phyloP scores from a whole-genome alignment of 1,284 basidiomycete genomes.

The Ustilago bromivora region DNA sequence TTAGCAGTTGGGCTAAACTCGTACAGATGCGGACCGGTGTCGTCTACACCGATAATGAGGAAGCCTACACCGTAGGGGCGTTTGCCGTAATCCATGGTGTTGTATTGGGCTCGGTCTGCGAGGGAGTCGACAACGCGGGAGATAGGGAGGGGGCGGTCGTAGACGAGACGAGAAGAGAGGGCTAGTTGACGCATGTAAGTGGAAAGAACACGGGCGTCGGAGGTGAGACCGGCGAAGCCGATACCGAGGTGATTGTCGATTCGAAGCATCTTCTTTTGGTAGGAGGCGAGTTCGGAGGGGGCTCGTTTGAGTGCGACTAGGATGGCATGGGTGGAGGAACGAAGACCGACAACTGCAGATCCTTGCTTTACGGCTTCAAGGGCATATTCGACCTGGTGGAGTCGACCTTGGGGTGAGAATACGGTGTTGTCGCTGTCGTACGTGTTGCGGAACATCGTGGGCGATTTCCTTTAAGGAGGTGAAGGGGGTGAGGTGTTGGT shows the following conservation, averaged over 20 bases:
- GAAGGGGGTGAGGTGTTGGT: not conserved
- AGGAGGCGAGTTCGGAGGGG: slow-evolving; percentile 96
- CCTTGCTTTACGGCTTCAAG: slow-evolving; percentile 99
- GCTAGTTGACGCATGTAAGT: slow-evolving; percentile 99
- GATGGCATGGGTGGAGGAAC: slow-evolving; percentile 94
- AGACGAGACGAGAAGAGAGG: slow-evolving; percentile 92
- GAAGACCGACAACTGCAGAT: slow-evolving; percentile 93
- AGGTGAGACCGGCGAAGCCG: slow-evolving; percentile 96
- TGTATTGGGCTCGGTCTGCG: slow-evolving; percentile 98
- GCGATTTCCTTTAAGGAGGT: not conserved
- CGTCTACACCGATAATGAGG: slow-evolving; percentile 94
- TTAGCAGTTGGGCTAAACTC: slow-evolving; percentile 98
- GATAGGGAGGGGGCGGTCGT: slow-evolving; percentile 93
- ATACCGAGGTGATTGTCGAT: slow-evolving; percentile 99
- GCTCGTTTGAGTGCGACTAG: slow-evolving; percentile 96
- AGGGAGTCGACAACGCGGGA: slow-evolving; percentile 91
- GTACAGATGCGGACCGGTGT: slow-evolving; percentile 94
- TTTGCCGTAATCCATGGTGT: slow-evolving; percentile 98
- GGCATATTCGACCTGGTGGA: slow-evolving; percentile 98
- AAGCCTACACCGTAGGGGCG: slow-evolving; percentile 99
- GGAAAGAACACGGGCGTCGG: slow-evolving; percentile 86
- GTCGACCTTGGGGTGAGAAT: slow-evolving; percentile 70
- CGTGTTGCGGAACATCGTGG: slow-evolving; percentile 64
- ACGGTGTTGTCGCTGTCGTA: slow-evolving; percentile 69
- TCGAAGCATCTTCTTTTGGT: slow-evolving; percentile 99